Evolutionary conservation across 306 rosid genomes (phyloP), one percentile per base, ranked within the genome.

Genomic region (Quercus alba): DNA sequence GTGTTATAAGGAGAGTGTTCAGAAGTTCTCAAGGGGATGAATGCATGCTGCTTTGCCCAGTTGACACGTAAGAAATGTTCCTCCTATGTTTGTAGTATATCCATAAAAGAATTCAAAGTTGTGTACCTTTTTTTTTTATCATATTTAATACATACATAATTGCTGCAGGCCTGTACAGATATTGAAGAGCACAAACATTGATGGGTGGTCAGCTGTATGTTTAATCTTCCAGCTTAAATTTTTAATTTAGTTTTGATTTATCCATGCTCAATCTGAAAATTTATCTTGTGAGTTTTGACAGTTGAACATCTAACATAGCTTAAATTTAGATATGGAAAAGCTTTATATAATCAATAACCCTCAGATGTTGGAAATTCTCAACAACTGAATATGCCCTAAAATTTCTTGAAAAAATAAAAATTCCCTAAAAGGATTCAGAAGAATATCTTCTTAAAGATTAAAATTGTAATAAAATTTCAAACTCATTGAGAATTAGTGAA

Each of bases 181-280:
- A 80, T 83, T 91, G 61, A 94, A 90, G 93, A 92, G 90, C 92
- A 89, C 91, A 69, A 88, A 91, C 31, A 58, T 57, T 75, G 94
- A 91, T 78, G 98, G 97, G 67, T 89, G 94, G 97, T 87, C 97
- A 76, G 92, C 93, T 72, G 98, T 94, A 89, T 74, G 97, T 85
- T 89, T 83, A 33, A 79, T 78, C 54, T 56, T 75, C 63, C 62
- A 11, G 26, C 6, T 84, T 80, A 56, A 30, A 28, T 73, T 74
- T 77, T 78, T 18, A 64, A 72, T 82, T 83, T 58, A 35, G 68
- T 83, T 72, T 61, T 59, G 17, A 55, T 70, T 68, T 64, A 46
- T 82, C 55, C 72, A 67, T 49, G 35, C 25, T 67, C 19, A 46
- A 67, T 67, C 21, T 67, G 52, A 33, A 33, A n/a, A 67, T 31